Base-by-base conservation (phyloP, 257 asterid species). In the Coffea eugenioides region DNA sequence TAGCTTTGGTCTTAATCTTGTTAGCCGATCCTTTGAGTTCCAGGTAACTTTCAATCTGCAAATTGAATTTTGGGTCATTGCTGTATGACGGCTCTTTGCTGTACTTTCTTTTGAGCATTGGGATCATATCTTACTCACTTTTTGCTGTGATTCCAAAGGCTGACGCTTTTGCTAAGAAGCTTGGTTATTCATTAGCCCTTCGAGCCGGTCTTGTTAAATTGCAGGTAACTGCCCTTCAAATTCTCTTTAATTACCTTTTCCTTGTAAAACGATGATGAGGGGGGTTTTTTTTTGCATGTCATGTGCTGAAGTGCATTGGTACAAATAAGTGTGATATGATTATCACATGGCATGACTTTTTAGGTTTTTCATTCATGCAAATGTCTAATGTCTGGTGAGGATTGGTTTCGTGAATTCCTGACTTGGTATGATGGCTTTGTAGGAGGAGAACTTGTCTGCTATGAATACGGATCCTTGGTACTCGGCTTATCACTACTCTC, bases 401-500 rank as follows among this genome's bases (percentile, higher is more conserved):
- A 76, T 45, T 31, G 34, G 34, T 31, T 62, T 49, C 31, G 8
- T 27, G 39, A 66, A n/a, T 41, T 64, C 43, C 68, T 69, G 2
- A 74, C 34, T 46, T 51, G 12, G n/a, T 15, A 8, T 20, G 18
- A 9, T 83, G 67, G 21, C 56, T 85, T 77, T 45, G 68, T 91
- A 95, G 99, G 98, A 95, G 81, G 99, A 95, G 87, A 95, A 95
- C 77, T 89, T 91, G 73, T 93, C 98, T 2, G 88, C 97, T 43
- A 93, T 95, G 99, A 95, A 92, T 82, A 90, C 97, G 0, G 99
- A 95, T 85, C 97, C 94, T 64, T 93, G 97, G 98, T 93, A 93
- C 83, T 95, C 99, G 4, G 99, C 99, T 39, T 95, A 95, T 86
- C 98, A 95, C 85, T 91, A 92, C 77, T 95, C 99, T 27, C 99